These are phyloP conservation scores for Exophiala mesophila DNA, from an alignment of 2,329 filamentous ascomycete genomes.

Conservation along the genomic window DNA sequence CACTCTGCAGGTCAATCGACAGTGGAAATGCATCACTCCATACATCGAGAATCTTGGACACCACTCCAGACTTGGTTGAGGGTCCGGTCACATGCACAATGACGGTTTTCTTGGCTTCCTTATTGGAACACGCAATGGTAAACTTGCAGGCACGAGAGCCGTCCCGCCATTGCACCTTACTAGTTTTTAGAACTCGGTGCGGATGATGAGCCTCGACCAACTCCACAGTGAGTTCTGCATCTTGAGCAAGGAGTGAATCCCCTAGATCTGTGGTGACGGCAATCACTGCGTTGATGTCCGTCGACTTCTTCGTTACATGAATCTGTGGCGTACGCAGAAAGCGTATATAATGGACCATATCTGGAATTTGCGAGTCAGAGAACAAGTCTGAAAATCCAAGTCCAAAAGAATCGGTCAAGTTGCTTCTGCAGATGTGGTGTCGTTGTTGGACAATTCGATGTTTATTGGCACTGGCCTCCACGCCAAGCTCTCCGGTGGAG, in stretches of 20 bases:
- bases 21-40: slow-evolving; percentile 49
- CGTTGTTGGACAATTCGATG: too few species aligned
- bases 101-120: slow-evolving; percentile 20
- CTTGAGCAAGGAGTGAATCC: slow-evolving; percentile 55
- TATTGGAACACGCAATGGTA: slow-evolving; percentile 32
- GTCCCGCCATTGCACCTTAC: slow-evolving; percentile 41
- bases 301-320: slow-evolving; percentile 38
- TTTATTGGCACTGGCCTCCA: too few species aligned
- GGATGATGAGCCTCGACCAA: slow-evolving; percentile 21
- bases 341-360: slow-evolving; percentile 59
- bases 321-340: slow-evolving; percentile 60
- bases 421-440: background rate
- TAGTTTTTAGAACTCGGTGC: slow-evolving; percentile 37
- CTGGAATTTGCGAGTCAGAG: slow-evolving; percentile 8
- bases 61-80: slow-evolving; percentile 11
- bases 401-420: too few species aligned
- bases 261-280: slow-evolving; percentile 67
- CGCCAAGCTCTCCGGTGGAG: too few species aligned
- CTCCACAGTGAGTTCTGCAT: slow-evolving; percentile 36
- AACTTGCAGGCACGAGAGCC: slow-evolving; percentile 43
- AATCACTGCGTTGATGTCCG: slow-evolving; percentile 49
- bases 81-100: slow-evolving; percentile 24
- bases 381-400: background rate
- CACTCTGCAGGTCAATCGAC: slow-evolving; percentile 38
- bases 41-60: slow-evolving; percentile 51